Evolutionary conservation across 352 stramenopile species (phyloP).

Genomic region (Phytopythium oedochilum): DNA sequence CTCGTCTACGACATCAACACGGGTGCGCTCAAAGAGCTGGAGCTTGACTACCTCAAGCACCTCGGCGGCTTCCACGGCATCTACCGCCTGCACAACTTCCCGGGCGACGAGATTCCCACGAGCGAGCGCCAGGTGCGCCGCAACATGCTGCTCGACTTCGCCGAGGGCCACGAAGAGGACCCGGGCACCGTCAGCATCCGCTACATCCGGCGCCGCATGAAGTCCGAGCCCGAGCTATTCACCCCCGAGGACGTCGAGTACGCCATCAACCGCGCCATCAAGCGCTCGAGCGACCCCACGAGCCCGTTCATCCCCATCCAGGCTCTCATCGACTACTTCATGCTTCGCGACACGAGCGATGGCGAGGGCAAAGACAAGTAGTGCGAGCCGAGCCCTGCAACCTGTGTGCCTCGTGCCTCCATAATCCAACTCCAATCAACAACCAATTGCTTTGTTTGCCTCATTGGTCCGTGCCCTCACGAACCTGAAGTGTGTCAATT

Average conservation of each 20-base stretch:
- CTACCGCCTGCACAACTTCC: conserved; percentile 53
- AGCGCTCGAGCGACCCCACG: conserved; percentile 19
- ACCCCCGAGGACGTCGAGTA: conserved; percentile 38
- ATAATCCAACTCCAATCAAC: background rate
- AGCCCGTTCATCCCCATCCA: conserved; percentile 39
- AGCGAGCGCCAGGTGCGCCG: conserved; percentile 42
- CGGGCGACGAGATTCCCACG: conserved; percentile 41
- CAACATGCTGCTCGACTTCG: conserved; percentile 53
- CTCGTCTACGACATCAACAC: conserved; percentile 83
- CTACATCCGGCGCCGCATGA: conserved; percentile 55
- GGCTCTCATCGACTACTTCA: conserved; percentile 35
- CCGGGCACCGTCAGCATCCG: conserved; percentile 35
- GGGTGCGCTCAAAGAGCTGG: conserved; percentile 72
- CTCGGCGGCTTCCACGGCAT: conserved; percentile 40
- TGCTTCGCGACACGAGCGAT: conserved; percentile 4
- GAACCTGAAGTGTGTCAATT: too few species aligned
- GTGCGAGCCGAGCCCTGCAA: too few species aligned
- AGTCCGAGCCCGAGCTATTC: conserved; percentile 53
- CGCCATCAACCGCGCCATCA: conserved; percentile 29
- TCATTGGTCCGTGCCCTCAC: too few species aligned
- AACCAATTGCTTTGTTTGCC: too few species aligned
- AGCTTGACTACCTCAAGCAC: conserved; percentile 64
- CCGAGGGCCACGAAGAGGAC: conserved; percentile 59
- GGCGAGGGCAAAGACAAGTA: conserved; percentile 2
- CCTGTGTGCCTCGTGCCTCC: too few species aligned